Percentiles rank a stretch among this genome's conserved stretches.
Evolutionary conservation across 768 basidiomycete species (phyloP).

Genomic region (Brasilioporus rufonigricans): DNA sequence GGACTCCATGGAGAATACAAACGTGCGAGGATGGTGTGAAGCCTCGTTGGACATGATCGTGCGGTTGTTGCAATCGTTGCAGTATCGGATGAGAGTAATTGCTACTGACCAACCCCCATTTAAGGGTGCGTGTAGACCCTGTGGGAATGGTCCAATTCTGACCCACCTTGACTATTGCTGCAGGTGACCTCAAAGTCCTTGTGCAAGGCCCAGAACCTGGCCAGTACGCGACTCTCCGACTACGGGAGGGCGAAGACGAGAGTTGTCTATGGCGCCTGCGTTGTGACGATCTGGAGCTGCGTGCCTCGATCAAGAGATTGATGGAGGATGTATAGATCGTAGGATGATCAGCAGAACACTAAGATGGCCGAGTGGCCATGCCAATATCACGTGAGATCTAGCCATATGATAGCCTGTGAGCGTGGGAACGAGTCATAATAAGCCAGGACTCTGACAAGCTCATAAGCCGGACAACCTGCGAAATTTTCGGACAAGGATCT

Average conservation of each 20-base stretch:
- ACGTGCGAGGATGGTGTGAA: conserved; percentile 70
- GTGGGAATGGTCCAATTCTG: background rate
- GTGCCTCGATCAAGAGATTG: conserved; percentile 43
- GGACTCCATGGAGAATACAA: conserved; percentile 46
- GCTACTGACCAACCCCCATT: conserved; percentile 57
- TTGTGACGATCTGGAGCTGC: conserved; percentile 44
- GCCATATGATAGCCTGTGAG: too few species aligned
- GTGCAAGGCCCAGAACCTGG: conserved; percentile 31
- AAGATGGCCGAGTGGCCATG: too few species aligned
- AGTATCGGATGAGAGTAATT: conserved; percentile 47
- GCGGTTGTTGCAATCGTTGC: conserved; percentile 50
- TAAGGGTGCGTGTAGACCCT: conserved; percentile 42
- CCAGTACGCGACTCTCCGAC: conserved; percentile 44
- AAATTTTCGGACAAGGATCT: conserved; percentile 17
- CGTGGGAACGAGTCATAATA: background rate
- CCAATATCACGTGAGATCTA: too few species aligned
- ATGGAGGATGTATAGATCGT: conserved; percentile 28
- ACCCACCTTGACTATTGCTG: conserved; percentile 1
- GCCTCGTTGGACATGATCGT: conserved; percentile 52
- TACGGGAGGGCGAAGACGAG: conserved; percentile 65
- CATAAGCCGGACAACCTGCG: background rate
- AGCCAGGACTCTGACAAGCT: background rate
- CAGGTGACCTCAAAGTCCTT: conserved; percentile 68
- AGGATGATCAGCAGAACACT: background rate
- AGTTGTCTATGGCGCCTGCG: conserved; percentile 73